Conservation (phyloP, 2,329 filamentous ascomycete species). For the Neonectria magnoliae region DNA sequence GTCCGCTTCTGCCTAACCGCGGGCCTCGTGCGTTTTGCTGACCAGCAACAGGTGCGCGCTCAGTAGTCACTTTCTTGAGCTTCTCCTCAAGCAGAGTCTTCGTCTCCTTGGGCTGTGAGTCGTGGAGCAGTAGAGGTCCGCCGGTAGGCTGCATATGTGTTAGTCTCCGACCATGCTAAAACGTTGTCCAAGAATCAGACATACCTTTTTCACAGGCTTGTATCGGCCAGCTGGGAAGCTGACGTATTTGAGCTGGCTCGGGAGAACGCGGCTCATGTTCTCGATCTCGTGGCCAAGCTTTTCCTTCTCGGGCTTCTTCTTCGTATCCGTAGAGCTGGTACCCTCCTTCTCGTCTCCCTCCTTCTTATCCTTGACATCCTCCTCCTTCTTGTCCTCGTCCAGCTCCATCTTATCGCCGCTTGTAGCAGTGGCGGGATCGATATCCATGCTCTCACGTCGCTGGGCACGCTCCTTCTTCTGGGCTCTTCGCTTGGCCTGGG, state of each 20-base stretch:
- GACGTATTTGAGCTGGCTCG: conserved; percentile 93
- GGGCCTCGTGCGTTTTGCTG: conserved; percentile 46
- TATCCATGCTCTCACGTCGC: conserved; percentile 92
- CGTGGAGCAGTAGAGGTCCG: conserved; percentile 89
- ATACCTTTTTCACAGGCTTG: conserved; percentile 87
- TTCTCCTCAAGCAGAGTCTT: conserved; percentile 91
- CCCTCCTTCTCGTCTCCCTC: conserved; percentile 69
- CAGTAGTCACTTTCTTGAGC: conserved; percentile 80
- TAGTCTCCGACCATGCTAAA: conserved; percentile 29
- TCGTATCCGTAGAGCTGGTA: conserved; percentile 65
- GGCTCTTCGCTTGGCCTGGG: conserved; percentile 93
- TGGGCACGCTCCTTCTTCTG: conserved; percentile 94
- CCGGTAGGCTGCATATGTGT: conserved; percentile 77
- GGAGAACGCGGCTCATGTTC: conserved; percentile 96
- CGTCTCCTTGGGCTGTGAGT: conserved; percentile 80
- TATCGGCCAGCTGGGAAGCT: conserved; percentile 92
- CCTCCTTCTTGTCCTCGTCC: conserved; percentile 70
- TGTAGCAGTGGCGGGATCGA: conserved; percentile 75
- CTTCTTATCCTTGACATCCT: conserved; percentile 69
- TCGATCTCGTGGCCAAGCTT: conserved; percentile 96
- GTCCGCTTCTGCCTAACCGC: conserved; percentile 45
- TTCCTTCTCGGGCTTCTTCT: conserved; percentile 95
- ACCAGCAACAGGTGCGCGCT: conserved; percentile 69
- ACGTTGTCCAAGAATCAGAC: conserved; percentile 36
- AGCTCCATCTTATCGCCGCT: conserved; percentile 89